Percentiles rank a stretch among this genome's conserved stretches.
Evolutionary conservation across 1,284 basidiomycete genomes (phyloP).

Genomic region (Malassezia caprae): DNA sequence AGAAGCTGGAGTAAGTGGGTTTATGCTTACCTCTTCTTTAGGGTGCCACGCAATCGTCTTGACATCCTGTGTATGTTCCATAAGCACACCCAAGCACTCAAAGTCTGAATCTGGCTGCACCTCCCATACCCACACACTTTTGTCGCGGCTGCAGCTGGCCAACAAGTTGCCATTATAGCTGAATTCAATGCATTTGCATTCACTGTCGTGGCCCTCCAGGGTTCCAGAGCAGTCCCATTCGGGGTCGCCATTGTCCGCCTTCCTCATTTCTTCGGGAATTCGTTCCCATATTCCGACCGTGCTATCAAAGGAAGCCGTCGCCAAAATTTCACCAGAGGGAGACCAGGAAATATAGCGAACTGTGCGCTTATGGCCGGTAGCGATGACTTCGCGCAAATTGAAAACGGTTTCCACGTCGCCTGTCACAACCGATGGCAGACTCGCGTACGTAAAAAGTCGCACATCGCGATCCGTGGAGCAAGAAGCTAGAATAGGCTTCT

Average conservation of each 20-base stretch:
- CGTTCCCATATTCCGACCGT: constrained; percentile 82
- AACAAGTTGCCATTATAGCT: constrained; percentile 67
- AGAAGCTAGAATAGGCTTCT: constrained; percentile 69
- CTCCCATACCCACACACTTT: constrained; percentile 99
- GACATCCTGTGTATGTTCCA: constrained; percentile 96
- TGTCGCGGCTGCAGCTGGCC: constrained; percentile 87
- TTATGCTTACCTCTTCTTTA: constrained; percentile 63
- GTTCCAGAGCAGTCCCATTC: constrained; percentile 72
- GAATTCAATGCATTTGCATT: constrained; percentile 90
- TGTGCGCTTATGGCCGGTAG: constrained; percentile 77
- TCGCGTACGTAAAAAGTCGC: constrained; percentile 65
- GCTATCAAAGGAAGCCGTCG: constrained; percentile 88
- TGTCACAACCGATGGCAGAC: constrained; percentile 17
- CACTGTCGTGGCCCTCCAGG: constrained; percentile 90
- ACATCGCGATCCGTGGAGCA: constrained; percentile 91
- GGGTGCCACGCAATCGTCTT: constrained; percentile 94
- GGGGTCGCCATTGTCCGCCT: constrained; percentile 19
- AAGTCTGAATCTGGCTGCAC: constrained; percentile 65
- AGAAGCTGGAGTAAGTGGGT: constrained; percentile 55
- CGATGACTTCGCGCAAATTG: constrained; percentile 42
- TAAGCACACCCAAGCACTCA: constrained; percentile 85
- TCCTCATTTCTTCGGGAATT: constrained; percentile 14
- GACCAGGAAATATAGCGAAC: constrained; percentile 84
- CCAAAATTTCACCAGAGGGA: constrained; percentile 76
- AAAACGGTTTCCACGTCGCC: constrained; percentile 26